Evolutionary conservation across 192 early-diverging fungal species (phyloP).

Genomic region (Lobosporangium transversale): DNA sequence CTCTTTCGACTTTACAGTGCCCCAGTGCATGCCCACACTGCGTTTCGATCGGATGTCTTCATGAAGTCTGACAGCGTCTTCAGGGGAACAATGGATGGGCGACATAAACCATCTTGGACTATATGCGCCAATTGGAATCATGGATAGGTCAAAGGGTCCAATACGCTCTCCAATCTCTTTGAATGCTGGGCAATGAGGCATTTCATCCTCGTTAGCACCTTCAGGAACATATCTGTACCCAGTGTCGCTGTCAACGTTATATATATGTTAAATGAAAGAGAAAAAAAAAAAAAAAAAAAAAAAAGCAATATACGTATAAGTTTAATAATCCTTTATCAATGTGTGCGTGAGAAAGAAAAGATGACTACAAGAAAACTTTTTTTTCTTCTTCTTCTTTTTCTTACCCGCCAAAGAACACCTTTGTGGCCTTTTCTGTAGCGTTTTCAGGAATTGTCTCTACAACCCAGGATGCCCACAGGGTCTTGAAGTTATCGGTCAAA

Average conservation of each 20-base stretch:
- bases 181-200: constrained; percentile 84
- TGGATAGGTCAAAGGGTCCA: constrained; percentile 77
- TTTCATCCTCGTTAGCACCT: constrained; percentile 53
- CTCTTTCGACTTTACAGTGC: constrained; percentile 57
- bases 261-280: constrained; percentile 35
- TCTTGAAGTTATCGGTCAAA: constrained; percentile 71
- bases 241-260: constrained; percentile 81
- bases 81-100: constrained; percentile 79
- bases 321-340: neutral
- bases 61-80: constrained; percentile 85
- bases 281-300: constrained; percentile 12
- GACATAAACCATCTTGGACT: constrained; percentile 78
- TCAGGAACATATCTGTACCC: constrained; percentile 75
- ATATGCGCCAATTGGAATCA: constrained; percentile 90
- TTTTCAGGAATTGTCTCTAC: constrained; percentile 56
- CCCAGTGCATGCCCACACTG: constrained; percentile 87
- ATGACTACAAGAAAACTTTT: neutral
- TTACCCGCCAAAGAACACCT: constrained; percentile 72
- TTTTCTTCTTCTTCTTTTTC: neutral
- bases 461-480: constrained; percentile 86
- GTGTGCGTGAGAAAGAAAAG: constrained; percentile 20
- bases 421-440: constrained; percentile 29
- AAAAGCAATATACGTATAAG: neutral
- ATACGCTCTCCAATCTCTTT: constrained; percentile 80
- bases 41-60: constrained; percentile 73